A percentile compares a stretch with the other conserved stretches of the same genome.
phyloP scores from a whole-genome alignment of 1,139 yeast genomes.

The Candida sp. region DNA sequence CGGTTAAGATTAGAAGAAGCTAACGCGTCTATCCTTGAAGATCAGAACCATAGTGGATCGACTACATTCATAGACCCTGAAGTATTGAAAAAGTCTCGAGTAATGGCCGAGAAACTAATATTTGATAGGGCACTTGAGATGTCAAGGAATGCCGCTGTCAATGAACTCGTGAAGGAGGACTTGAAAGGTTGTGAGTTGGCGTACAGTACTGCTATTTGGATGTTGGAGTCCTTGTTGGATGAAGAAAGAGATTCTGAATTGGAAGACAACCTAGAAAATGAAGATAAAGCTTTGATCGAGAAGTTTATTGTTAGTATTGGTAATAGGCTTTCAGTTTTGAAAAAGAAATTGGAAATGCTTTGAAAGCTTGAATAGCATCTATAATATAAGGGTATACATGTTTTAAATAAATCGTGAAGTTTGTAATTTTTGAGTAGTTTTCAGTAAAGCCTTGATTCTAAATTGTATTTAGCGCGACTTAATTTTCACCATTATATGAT shows the following conservation, averaged over 20 bases:
- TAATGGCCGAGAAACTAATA: constrained; percentile 78
- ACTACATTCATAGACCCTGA: constrained; percentile 1
- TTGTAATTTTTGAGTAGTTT: background rate
- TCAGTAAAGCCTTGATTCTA: too few species aligned
- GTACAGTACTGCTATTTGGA: constrained; percentile 92
- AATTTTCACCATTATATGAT: too few species aligned
- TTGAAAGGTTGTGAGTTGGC: constrained; percentile 79
- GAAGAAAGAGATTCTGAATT: constrained; percentile 25
- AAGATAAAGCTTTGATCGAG: constrained; percentile 72
- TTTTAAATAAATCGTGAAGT: background rate
- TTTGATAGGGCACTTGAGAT: constrained; percentile 93
- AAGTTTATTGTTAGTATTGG: constrained; percentile 75
- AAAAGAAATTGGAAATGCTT: constrained; percentile 33
- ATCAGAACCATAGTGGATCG: constrained; percentile 1
- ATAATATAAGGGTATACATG: background rate
- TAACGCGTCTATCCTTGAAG: constrained; percentile 19
- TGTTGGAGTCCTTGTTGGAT: constrained; percentile 83
- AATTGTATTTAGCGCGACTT: too few species aligned
- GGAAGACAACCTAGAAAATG: constrained; percentile 53
- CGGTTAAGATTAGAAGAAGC: constrained; percentile 55
- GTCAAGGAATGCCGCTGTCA: constrained; percentile 86
- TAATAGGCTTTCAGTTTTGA: constrained; percentile 59
- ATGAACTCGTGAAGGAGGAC: constrained; percentile 77
- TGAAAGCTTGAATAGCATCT: background rate
- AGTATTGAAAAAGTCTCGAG: constrained; percentile 12